A percentile compares a stretch with the other conserved stretches of the same genome.
These are phyloP conservation scores for Euphorbia schlechtendalii DNA, from an alignment of 441 rosid genomes.

Conservation along the genomic window DNA sequence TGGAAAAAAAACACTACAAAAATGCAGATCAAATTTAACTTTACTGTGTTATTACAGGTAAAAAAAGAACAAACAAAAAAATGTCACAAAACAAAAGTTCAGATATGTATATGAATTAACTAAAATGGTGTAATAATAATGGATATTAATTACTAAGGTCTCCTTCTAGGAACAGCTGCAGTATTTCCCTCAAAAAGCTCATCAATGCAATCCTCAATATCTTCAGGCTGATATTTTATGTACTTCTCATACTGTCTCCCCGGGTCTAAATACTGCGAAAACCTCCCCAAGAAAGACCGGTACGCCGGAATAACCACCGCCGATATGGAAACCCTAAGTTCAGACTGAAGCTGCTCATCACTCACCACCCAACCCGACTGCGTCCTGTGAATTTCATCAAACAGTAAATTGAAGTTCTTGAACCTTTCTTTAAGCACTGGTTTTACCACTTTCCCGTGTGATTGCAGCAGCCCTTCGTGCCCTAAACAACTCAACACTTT, in stretches of 20 bases:
- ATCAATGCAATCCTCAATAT: conserved; percentile 64
- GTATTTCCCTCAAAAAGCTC: conserved; percentile 80
- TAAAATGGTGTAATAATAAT: background rate
- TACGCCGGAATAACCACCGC: conserved; percentile 83
- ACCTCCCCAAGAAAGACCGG: conserved; percentile 76
- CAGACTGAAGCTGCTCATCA: conserved; percentile 88
- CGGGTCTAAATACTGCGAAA: conserved; percentile 51
- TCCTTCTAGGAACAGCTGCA: conserved; percentile 39
- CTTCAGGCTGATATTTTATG: conserved; percentile 80
- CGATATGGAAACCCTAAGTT: conserved; percentile 78
- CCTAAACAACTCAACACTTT: conserved; percentile 58
- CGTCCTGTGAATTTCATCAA: conserved; percentile 88
- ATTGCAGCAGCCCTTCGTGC: conserved; percentile 60
- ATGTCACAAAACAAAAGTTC: background rate
- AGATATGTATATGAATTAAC: background rate
- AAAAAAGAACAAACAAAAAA: background rate
- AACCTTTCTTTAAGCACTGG: conserved; percentile 77
- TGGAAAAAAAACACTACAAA: background rate
- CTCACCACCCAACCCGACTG: conserved; percentile 83
- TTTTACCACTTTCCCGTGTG: conserved; percentile 68
- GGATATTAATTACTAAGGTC: conserved; percentile 26
- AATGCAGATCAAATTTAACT: background rate
- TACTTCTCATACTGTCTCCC: conserved; percentile 94
- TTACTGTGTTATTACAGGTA: background rate
- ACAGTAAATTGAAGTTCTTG: conserved; percentile 68